Evolutionary conservation across 768 basidiomycete genomes (phyloP).

Genomic region (Lentinula sp.): DNA sequence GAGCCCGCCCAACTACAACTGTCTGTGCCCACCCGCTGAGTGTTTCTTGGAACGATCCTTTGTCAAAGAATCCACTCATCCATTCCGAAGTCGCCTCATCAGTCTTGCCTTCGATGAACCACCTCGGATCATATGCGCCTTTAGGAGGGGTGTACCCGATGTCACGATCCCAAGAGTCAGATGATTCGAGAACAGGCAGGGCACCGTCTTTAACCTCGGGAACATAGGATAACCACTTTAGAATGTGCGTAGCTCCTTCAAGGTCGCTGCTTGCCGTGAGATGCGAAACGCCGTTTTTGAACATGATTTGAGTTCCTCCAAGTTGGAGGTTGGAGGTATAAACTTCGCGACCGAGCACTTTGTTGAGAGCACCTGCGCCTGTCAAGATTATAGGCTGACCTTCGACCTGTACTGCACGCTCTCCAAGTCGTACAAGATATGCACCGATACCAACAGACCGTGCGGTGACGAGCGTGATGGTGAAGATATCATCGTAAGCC

Average conservation of each 20-base stretch:
- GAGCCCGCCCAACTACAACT: slow-evolving; percentile 93
- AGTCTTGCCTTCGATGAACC: slow-evolving; percentile 93
- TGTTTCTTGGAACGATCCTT: slow-evolving; percentile 97
- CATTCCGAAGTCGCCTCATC: slow-evolving; percentile 78
- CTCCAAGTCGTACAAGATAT: slow-evolving; percentile 95
- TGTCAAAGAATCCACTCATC: slow-evolving; percentile 93
- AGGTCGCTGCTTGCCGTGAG: slow-evolving; percentile 92
- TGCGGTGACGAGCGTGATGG: slow-evolving; percentile 96
- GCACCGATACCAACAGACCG: slow-evolving; percentile 99
- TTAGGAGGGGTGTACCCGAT: slow-evolving; percentile 90
- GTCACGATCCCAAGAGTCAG: slow-evolving; percentile 87
- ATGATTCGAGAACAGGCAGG: slow-evolving; percentile 69
- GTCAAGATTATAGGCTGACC: slow-evolving; percentile 99
- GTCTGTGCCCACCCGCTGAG: slow-evolving; percentile 99
- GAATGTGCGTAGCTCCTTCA: slow-evolving; percentile 89
- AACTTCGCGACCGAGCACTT: slow-evolving; percentile 97
- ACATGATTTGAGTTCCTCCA: slow-evolving; percentile 99
- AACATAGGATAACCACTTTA: slow-evolving; percentile 93
- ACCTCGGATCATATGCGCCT: slow-evolving; percentile 92
- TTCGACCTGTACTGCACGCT: slow-evolving; percentile 97
- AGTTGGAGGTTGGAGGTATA: slow-evolving; percentile 98
- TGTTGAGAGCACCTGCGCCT: slow-evolving; percentile 94
- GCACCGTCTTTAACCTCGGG: slow-evolving; percentile 77
- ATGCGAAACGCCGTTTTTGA: slow-evolving; percentile 99
- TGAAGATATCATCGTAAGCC: slow-evolving; percentile 99